Percentiles rank a stretch among this genome's conserved stretches.
phyloP scores from a whole-genome alignment of 352 stramenopile genomes.

The Elongisporangium prolatum region DNA sequence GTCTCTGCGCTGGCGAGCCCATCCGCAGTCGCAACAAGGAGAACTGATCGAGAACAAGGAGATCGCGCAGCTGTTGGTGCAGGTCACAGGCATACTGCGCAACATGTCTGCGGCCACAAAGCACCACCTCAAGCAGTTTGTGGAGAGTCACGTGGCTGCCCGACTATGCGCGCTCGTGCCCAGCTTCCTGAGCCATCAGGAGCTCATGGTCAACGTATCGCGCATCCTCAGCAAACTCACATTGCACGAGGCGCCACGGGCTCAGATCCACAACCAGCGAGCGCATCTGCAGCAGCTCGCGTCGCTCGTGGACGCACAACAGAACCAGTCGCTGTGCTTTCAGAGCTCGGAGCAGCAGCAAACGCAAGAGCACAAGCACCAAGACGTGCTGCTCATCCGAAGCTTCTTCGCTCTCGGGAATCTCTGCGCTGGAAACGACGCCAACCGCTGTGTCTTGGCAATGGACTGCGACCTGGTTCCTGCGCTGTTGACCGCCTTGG shows the following conservation, averaged over 20 bases:
- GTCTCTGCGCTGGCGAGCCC: conserved; percentile 36
- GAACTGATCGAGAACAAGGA: conserved; percentile 30
- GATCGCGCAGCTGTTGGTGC: conserved; percentile 65
- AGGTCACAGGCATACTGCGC: conserved; percentile 58
- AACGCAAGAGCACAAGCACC: conserved; percentile 21
- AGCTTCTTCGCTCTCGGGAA: conserved; percentile 84
- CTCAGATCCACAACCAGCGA: conserved; percentile 55
- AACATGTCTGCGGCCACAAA: conserved; percentile 55
- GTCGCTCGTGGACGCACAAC: conserved; percentile 30
- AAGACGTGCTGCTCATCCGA: conserved; percentile 63
- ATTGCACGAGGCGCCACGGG: conserved; percentile 60
- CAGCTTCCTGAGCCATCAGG: conserved; percentile 42
- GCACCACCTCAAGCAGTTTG: conserved; percentile 66
- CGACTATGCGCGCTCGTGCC: conserved; percentile 46
- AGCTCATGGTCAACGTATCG: conserved; percentile 76
- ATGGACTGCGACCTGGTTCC: conserved; percentile 22
- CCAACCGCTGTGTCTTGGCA: conserved; percentile 50
- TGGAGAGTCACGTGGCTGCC: conserved; percentile 35
- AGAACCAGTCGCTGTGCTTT: conserved; percentile 27
- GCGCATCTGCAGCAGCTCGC: conserved; percentile 41
- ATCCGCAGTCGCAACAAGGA: background rate
- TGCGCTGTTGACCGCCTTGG: conserved; percentile 34
- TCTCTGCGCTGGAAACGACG: conserved; percentile 81
- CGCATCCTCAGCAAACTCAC: conserved; percentile 82
- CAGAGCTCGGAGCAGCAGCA: conserved; percentile 20